Conservation (phyloP, 2,329 filamentous ascomycete genomes). For the Geosmithia flava region DNA sequence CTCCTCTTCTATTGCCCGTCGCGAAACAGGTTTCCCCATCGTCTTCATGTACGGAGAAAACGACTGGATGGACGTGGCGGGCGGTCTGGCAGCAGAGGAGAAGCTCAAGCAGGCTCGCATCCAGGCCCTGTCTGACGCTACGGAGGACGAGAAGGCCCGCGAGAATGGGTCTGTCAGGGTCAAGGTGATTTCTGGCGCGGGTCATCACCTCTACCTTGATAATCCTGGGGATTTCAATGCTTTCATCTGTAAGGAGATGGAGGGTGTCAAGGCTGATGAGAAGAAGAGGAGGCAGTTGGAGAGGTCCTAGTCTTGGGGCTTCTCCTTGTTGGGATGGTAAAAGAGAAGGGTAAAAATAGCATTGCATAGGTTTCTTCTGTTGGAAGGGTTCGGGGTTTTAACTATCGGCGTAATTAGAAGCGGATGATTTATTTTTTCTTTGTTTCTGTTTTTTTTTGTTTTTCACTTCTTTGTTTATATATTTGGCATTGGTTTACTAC, state of each 20-base stretch:
- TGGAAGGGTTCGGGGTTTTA: too few species aligned
- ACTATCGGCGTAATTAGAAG: too few species aligned
- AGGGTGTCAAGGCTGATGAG: slow-evolving; percentile 27
- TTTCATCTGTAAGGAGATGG: slow-evolving; percentile 38
- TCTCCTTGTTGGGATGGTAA: too few species aligned
- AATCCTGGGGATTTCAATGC: slow-evolving; percentile 46
- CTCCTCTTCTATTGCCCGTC: too few species aligned
- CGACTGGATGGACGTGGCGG: slow-evolving; percentile 96
- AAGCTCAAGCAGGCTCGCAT: slow-evolving; percentile 59
- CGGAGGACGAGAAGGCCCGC: slow-evolving; percentile 50
- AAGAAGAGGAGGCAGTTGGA: slow-evolving; percentile 9
- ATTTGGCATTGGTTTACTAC: too few species aligned
- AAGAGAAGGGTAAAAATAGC: too few species aligned
- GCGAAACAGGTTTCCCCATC: slow-evolving; percentile 62
- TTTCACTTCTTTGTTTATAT: too few species aligned
- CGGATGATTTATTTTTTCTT: too few species aligned
- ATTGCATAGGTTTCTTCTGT: too few species aligned
- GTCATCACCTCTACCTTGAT: slow-evolving; percentile 48
- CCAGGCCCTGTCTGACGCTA: slow-evolving; percentile 47
- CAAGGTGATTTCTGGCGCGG: slow-evolving; percentile 53
- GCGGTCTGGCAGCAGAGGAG: slow-evolving; percentile 68
- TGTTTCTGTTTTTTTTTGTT: too few species aligned
- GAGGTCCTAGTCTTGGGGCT: neutral
- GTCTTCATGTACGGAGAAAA: slow-evolving; percentile 95
- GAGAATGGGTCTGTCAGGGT: slow-evolving; percentile 81